These are phyloP conservation scores for Leccinellum luteum DNA, from an alignment of 768 basidiomycete genomes.

Conservation along the genomic window DNA sequence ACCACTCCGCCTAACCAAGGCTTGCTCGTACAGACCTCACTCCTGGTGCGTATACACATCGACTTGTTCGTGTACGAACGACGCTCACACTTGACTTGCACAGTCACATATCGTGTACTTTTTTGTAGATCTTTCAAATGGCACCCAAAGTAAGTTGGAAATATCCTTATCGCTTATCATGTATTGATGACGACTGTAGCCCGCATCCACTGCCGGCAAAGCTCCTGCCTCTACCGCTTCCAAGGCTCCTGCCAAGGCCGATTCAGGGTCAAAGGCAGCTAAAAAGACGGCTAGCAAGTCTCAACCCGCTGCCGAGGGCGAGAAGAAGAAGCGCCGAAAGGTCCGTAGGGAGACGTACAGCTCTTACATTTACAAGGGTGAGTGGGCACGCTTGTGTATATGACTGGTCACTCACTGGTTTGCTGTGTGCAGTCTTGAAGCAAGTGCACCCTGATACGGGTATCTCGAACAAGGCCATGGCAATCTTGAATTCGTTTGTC, in stretches of 20 bases:
- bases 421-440: constrained; percentile 60
- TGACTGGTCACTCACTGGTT: not conserved
- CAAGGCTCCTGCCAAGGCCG: constrained; percentile 53
- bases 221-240: constrained; percentile 51
- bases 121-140: constrained; percentile 35
- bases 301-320: constrained; percentile 49
- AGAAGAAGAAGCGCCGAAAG: constrained; percentile 83
- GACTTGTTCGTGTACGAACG: constrained; percentile 1
- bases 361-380: constrained; percentile 84
- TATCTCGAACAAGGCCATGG: constrained; percentile 90
- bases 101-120: constrained; percentile 32
- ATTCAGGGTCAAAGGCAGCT: constrained; percentile 47
- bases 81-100: constrained; percentile 9
- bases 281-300: constrained; percentile 63
- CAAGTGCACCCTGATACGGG: constrained; percentile 93
- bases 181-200: constrained; percentile 28
- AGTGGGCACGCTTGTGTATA: constrained; percentile 6
- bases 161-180: constrained; percentile 6
- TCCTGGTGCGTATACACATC: constrained; percentile 21
- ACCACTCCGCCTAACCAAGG: constrained; percentile 20
- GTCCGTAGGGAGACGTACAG: constrained; percentile 79
- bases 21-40: constrained; percentile 16
- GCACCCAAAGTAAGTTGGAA: constrained; percentile 34
- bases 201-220: constrained; percentile 40
- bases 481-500: constrained; percentile 80